phyloP scores from a whole-genome alignment of 73 alveolate genomes.

The Paramecium caudatum region DNA sequence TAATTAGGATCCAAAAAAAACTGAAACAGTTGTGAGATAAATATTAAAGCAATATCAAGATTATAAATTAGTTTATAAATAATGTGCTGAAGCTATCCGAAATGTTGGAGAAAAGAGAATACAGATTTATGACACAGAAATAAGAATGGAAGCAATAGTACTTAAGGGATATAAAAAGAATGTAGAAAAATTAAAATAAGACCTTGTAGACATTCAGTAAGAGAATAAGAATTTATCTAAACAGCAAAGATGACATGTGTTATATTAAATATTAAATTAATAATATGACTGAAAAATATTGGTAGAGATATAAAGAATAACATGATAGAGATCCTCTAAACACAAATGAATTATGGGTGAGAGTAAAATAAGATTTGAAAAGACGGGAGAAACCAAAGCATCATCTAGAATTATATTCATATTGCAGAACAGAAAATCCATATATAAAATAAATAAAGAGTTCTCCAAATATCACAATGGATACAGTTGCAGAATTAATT shows the following conservation, averaged over 20 bases:
- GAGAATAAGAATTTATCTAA: conserved; percentile 30
- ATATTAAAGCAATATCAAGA: conserved; percentile 30
- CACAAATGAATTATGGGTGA: conserved; percentile 76
- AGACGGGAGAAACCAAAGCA: conserved; percentile 75
- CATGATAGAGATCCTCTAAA: conserved; percentile 74
- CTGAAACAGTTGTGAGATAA: conserved; percentile 22
- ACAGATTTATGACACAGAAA: conserved; percentile 29
- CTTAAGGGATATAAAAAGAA: conserved; percentile 59
- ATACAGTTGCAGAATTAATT: conserved; percentile 75
- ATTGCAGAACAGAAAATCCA: conserved; percentile 76
- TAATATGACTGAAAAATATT: conserved; percentile 76
- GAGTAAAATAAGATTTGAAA: conserved; percentile 68
- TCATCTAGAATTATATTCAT: conserved; percentile 75
- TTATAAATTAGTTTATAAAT: background rate
- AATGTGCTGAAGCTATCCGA: conserved; percentile 3
- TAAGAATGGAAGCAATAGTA: conserved; percentile 8
- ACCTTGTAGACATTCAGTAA: background rate
- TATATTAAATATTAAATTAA: background rate
- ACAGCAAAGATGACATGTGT: conserved; percentile 16
- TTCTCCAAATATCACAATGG: conserved; percentile 74
- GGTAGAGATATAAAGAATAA: conserved; percentile 71
- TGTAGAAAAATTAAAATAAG: conserved; percentile 45
- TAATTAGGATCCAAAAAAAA: conserved; percentile 57
- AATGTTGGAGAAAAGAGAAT: conserved; percentile 57
- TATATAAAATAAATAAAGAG: conserved; percentile 69